Percentiles rank a stretch among this genome's conserved stretches.
Conservation (phyloP, 306 rosid genomes). For the Lathyrus sativus region DNA sequence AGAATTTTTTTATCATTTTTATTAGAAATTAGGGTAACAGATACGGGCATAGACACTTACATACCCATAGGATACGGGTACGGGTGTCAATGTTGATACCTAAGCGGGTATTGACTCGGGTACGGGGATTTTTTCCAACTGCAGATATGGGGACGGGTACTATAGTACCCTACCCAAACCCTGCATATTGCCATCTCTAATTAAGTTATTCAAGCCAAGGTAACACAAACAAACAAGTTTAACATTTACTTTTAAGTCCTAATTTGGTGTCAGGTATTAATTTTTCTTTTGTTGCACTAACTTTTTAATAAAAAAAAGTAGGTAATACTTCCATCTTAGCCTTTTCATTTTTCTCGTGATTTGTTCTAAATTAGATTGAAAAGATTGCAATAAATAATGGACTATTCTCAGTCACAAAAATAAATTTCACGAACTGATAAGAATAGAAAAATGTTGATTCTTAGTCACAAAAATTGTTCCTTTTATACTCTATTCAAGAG, state of each 20-base stretch:
- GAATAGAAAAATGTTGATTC: constrained; percentile 5
- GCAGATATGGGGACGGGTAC: too few relatives aligned
- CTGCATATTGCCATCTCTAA: too few relatives aligned
- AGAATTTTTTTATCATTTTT: too few relatives aligned
- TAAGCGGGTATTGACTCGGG: too few relatives aligned
- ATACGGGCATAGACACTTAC: too few relatives aligned
- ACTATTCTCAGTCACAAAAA: constrained; percentile 22
- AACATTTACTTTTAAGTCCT: constrained; percentile 5
- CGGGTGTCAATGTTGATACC: too few relatives aligned
- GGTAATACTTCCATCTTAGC: constrained; percentile 7
- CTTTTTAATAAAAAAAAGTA: not conserved
- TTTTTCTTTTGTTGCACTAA: not conserved
- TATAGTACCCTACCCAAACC: too few relatives aligned
- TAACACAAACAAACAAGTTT: constrained; percentile 7
- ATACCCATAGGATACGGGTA: too few relatives aligned
- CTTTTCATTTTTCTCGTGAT: constrained; percentile 25
- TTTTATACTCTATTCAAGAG: constrained; percentile 5
- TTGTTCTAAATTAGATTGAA: constrained; percentile 8
- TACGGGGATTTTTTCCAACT: too few relatives aligned
- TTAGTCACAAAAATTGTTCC: constrained; percentile 8
- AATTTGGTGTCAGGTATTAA: not conserved
- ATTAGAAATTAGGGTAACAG: too few relatives aligned
- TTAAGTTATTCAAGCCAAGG: constrained; percentile 21
- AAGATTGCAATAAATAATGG: constrained; percentile 10
- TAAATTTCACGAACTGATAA: constrained; percentile 1